A percentile compares a stretch with the other conserved stretches of the same genome.
Conservation (phyloP, 768 basidiomycete species). For the Collybia mongolica region DNA sequence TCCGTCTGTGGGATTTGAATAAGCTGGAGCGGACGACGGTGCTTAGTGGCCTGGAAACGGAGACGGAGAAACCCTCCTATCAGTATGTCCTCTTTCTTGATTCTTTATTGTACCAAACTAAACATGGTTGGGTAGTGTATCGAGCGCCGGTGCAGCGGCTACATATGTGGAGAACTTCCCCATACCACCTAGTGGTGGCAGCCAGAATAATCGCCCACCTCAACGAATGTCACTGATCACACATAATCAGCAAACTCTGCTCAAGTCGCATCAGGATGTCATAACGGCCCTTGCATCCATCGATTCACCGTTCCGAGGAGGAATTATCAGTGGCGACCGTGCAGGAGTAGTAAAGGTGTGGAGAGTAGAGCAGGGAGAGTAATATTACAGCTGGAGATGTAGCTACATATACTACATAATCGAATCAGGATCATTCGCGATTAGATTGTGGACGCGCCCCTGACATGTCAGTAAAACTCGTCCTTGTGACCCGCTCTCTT, state of each 20-base stretch:
- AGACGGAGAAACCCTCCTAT: slow-evolving; percentile 74
- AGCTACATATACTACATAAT: too few species aligned
- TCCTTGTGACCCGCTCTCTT: background rate
- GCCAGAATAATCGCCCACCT: slow-evolving; percentile 63
- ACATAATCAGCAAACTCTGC: slow-evolving; percentile 78
- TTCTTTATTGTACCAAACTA: background rate
- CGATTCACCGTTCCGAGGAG: slow-evolving; percentile 90
- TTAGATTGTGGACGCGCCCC: slow-evolving; percentile 2
- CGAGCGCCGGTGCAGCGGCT: slow-evolving; percentile 43
- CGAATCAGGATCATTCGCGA: background rate
- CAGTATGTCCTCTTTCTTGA: slow-evolving; percentile 45
- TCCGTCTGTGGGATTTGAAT: slow-evolving; percentile 86
- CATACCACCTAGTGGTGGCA: slow-evolving; percentile 34
- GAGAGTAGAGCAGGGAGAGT: slow-evolving; percentile 61
- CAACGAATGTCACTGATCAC: slow-evolving; percentile 78
- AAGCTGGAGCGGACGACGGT: slow-evolving; percentile 72
- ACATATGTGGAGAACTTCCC: slow-evolving; percentile 68
- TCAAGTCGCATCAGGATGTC: slow-evolving; percentile 88
- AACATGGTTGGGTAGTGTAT: slow-evolving; percentile 21
- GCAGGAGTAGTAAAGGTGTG: slow-evolving; percentile 91
- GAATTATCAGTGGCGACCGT: slow-evolving; percentile 89
- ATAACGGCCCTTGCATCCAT: slow-evolving; percentile 84
- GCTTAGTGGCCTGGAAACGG: slow-evolving; percentile 75
- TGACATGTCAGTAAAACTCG: too few species aligned
- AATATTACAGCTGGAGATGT: background rate